Percentiles rank a stretch among this genome's conserved stretches.
Conservation (phyloP, 352 stramenopile genomes). For the Phytophthora niederhauseri region DNA sequence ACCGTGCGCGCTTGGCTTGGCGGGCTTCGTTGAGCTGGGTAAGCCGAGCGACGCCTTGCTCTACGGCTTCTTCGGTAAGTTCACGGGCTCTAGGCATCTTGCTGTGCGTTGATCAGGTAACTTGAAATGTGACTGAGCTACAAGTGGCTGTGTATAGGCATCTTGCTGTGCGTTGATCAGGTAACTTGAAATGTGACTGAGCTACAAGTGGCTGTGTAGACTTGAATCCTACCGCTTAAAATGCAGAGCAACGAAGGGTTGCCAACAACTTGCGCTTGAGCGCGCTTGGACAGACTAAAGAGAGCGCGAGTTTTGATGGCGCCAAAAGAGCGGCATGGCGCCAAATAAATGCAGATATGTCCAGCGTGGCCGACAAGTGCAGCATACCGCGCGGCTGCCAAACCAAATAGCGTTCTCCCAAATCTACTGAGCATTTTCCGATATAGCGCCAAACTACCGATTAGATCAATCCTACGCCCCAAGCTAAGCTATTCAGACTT, state of each 20-base stretch:
- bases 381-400: too few species aligned
- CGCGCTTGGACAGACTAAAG: background rate
- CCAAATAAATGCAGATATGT: background rate
- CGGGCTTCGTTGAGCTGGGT: slow-evolving; percentile 1
- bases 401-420: too few species aligned
- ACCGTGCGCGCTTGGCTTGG: slow-evolving; percentile 12
- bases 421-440: too few species aligned
- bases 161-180: background rate
- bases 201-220: background rate
- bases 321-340: background rate
- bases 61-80: slow-evolving; percentile 8
- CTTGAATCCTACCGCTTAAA: background rate
- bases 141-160: background rate
- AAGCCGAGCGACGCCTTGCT: slow-evolving; percentile 6
- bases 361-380: too few species aligned
- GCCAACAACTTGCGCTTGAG: background rate
- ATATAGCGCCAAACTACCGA: too few species aligned
- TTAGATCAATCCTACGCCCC: too few species aligned
- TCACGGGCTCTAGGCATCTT: slow-evolving; percentile 8
- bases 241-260: too few species aligned
- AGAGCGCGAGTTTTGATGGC: background rate
- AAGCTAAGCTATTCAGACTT: too few species aligned
- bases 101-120: background rate
- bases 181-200: background rate
- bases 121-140: background rate